phyloP scores from a whole-genome alignment of 345 rosid species.

The Eucalyptus polybractea region DNA sequence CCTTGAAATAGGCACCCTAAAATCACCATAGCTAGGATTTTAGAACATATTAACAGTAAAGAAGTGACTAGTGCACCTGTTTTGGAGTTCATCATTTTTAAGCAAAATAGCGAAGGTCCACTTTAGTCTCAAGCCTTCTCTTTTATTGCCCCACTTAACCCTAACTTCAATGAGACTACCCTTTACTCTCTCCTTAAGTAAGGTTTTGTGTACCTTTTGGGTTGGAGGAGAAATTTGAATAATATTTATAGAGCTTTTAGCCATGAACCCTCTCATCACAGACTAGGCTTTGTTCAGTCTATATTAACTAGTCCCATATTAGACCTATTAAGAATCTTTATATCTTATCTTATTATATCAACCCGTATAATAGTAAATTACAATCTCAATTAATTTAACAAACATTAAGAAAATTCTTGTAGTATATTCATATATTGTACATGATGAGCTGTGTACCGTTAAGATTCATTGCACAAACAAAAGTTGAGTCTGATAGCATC shows the following conservation, averaged over 20 bases:
- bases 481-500: background rate
- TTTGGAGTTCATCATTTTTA: background rate
- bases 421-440: background rate
- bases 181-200: background rate
- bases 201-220: background rate
- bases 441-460: background rate
- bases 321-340: background rate
- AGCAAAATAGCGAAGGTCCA: background rate
- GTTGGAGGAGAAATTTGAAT: background rate
- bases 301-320: background rate
- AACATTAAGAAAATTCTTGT: background rate
- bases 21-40: background rate
- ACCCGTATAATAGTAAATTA: rapidly evolving
- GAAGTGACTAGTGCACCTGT: background rate
- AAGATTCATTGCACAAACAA: background rate
- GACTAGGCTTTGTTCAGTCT: rapidly evolving
- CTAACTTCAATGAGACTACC: background rate
- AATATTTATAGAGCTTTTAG: background rate
- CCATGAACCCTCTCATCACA: rapidly evolving
- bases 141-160: background rate
- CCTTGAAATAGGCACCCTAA: background rate
- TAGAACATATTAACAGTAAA: background rate
- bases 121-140: background rate
- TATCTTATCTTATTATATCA: background rate
- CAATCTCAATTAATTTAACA: background rate